A percentile compares a stretch with the other conserved stretches of the same genome.
These are phyloP conservation scores for Lasiosphaeria hispida DNA, from an alignment of 495 filamentous ascomycete species.

Conservation along the genomic window DNA sequence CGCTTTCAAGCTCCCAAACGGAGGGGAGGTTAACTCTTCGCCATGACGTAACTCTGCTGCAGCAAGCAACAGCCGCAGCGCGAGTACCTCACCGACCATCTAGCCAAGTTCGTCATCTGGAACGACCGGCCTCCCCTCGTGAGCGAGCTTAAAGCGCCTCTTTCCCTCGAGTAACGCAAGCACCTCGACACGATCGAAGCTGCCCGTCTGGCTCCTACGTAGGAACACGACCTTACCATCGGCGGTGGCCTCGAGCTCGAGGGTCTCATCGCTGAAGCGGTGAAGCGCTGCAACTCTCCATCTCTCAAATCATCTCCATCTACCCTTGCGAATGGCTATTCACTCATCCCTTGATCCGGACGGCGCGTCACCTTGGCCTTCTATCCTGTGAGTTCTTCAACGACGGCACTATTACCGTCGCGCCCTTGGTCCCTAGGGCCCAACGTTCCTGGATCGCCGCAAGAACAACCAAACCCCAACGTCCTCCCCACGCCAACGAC, in stretches of 20 bases:
- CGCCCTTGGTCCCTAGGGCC: too few species aligned
- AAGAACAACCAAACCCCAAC: background rate
- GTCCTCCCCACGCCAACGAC: background rate
- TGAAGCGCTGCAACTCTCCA: slow-evolving; percentile 1
- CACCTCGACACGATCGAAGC: background rate
- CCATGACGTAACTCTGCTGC: background rate
- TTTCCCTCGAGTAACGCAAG: slow-evolving; percentile 8
- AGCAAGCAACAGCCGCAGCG: slow-evolving; percentile 11
- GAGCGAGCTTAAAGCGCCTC: background rate
- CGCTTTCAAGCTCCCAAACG: too few species aligned
- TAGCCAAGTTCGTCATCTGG: slow-evolving; percentile 1
- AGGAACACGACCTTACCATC: slow-evolving; percentile 3
- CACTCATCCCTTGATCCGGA: too few species aligned
- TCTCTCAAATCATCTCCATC: too few species aligned
- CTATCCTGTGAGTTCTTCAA: slow-evolving; percentile 7
- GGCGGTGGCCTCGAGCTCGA: slow-evolving; percentile 8
- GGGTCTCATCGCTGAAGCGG: background rate
- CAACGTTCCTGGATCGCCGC: too few species aligned
- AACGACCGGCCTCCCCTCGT: slow-evolving; percentile 7
- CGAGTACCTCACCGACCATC: slow-evolving; percentile 10
- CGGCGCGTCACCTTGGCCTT: too few species aligned
- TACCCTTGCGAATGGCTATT: too few species aligned
- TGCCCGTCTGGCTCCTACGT: background rate
- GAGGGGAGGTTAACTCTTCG: background rate
- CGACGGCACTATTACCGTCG: slow-evolving; percentile 7